A percentile compares a stretch with the other conserved stretches of the same genome.
These are phyloP conservation scores for Trichoderma orchidacearum DNA, from an alignment of 495 filamentous ascomycete species.

Conservation along the genomic window DNA sequence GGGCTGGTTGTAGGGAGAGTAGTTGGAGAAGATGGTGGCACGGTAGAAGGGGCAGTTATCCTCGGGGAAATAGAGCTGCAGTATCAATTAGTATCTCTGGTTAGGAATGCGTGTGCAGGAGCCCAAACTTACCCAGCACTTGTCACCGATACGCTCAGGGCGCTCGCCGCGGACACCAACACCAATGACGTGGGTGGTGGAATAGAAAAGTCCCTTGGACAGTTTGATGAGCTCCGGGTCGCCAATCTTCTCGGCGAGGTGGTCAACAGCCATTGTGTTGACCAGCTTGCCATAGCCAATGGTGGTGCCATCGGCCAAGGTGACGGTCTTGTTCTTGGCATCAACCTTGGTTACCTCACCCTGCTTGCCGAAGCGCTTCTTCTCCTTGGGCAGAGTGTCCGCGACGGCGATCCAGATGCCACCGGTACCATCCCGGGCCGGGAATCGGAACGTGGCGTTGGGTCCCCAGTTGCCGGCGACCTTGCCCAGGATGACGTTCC, in stretches of 20 bases:
- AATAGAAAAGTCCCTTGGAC: slow-evolving; percentile 92
- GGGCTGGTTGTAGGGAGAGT: slow-evolving; percentile 97
- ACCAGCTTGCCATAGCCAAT: slow-evolving; percentile 86
- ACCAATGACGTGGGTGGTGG: slow-evolving; percentile 92
- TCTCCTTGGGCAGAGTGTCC: slow-evolving; percentile 83
- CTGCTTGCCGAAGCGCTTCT: slow-evolving; percentile 76
- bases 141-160: slow-evolving; percentile 95
- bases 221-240: slow-evolving; percentile 70
- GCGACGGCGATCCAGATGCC: slow-evolving; percentile 99
- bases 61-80: slow-evolving; percentile 94
- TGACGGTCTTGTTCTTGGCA: slow-evolving; percentile 68
- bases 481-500: slow-evolving; percentile 92
- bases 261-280: slow-evolving; percentile 93
- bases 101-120: not conserved
- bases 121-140: slow-evolving; percentile 70
- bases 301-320: slow-evolving; percentile 73
- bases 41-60: slow-evolving; percentile 99
- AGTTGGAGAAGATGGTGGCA: slow-evolving; percentile 99
- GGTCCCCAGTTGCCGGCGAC: slow-evolving; percentile 96
- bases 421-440: slow-evolving; percentile 86
- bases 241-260: slow-evolving; percentile 73
- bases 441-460: slow-evolving; percentile 97
- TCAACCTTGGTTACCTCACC: slow-evolving; percentile 77
- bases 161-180: slow-evolving; percentile 85
- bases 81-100: slow-evolving; percentile 8